Conservation (phyloP, 208 protist genomes). For the Strigomonas culicis region DNA sequence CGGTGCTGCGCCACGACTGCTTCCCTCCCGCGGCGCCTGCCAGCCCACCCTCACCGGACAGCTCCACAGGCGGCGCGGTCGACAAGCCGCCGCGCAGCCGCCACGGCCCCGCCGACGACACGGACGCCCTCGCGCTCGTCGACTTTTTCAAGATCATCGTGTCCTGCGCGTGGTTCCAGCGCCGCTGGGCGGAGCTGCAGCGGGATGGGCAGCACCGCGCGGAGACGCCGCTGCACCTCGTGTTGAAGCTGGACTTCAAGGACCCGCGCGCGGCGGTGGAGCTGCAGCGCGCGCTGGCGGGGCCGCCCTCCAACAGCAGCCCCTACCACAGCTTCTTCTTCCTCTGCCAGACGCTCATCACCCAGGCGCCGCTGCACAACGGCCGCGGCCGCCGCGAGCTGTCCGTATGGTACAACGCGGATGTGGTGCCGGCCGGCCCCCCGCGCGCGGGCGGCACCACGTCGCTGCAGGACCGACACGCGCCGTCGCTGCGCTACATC, state of each 20-base stretch:
- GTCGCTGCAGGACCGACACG: no score
- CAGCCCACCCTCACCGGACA: background rate
- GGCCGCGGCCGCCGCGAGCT: conserved; percentile 1
- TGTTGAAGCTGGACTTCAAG: conserved; percentile 51
- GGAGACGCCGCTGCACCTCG: conserved; percentile 8
- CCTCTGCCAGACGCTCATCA: background rate
- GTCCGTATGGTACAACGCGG: conserved; percentile 50
- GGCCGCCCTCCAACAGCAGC: background rate
- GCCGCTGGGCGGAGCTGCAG: background rate
- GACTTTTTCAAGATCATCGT: conserved; percentile 13
- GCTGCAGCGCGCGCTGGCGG: conserved; percentile 13
- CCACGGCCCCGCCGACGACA: background rate
- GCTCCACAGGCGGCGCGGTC: conserved; percentile 5
- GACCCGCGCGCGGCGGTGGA: conserved; percentile 26
- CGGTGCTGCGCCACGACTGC: conserved; percentile 29
- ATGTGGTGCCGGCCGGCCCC: conserved; percentile 19
- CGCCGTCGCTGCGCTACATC: background rate
- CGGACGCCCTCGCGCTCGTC: conserved; percentile 5
- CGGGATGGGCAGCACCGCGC: background rate
- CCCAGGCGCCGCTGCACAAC: background rate
- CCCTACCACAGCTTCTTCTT: conserved; percentile 6
- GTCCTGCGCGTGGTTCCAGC: conserved; percentile 16
- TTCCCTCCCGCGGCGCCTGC: background rate
- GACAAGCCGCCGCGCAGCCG: background rate
- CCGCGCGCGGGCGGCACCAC: no score